Percentiles rank a stretch among this genome's conserved stretches.
These are phyloP conservation scores for Celoporthe dispersa DNA, from an alignment of 2,329 filamentous ascomycete genomes.

Conservation along the genomic window DNA sequence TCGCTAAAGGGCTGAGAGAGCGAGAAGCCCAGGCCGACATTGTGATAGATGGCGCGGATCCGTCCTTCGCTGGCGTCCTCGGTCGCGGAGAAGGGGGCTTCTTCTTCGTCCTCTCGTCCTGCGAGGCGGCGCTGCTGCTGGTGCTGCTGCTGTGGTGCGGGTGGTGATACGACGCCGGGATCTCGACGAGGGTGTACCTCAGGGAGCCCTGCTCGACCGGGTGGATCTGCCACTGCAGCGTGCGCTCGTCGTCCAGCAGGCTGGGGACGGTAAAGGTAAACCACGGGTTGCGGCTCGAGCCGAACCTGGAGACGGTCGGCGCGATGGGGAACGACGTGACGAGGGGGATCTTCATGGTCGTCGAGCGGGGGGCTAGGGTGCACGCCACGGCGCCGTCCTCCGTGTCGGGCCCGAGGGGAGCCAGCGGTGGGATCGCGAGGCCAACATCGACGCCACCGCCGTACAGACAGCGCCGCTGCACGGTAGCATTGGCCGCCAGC, in stretches of 20 bases:
- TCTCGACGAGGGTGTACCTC: slow-evolving; percentile 28
- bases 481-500: slow-evolving; percentile 13
- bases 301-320: slow-evolving; percentile 19
- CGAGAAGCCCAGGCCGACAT: slow-evolving; percentile 28
- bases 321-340: slow-evolving; percentile 16
- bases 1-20: slow-evolving; percentile 28
- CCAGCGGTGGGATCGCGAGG: slow-evolving; percentile 19
- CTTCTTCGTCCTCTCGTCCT: neutral
- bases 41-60: slow-evolving; percentile 28
- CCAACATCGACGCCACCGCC: slow-evolving; percentile 23
- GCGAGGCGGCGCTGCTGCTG: neutral
- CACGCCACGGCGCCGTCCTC: slow-evolving; percentile 23
- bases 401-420: neutral
- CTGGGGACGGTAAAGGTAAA: slow-evolving; percentile 30
- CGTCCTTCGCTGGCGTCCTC: slow-evolving; percentile 13
- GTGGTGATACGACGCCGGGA: neutral
- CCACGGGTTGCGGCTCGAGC: slow-evolving; percentile 26
- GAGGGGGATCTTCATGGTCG: slow-evolving; percentile 6
- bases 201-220: slow-evolving; percentile 28
- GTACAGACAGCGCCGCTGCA: slow-evolving; percentile 21
- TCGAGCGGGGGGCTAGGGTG: slow-evolving; percentile 19
- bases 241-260: slow-evolving; percentile 19
- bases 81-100: slow-evolving; percentile 9
- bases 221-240: slow-evolving; percentile 31
- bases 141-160: neutral